phyloP scores from a whole-genome alignment of 441 rosid genomes.

The Gossypium schwendimanii region DNA sequence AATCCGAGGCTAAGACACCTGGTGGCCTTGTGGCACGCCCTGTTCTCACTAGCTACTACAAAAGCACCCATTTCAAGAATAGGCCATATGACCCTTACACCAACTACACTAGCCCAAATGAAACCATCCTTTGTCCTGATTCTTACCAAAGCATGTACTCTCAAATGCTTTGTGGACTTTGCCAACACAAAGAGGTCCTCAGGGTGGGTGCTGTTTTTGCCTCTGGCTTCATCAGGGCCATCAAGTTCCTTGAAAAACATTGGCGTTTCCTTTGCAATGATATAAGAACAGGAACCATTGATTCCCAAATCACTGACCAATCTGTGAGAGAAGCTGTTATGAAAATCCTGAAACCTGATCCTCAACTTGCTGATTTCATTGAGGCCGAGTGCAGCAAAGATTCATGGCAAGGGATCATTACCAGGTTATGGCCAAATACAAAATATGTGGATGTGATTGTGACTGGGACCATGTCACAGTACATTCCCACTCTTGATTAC shows the following conservation, averaged over 20 bases:
- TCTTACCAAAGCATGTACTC: slow-evolving; percentile 96
- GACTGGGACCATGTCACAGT: slow-evolving; percentile 76
- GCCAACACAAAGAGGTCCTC: slow-evolving; percentile 71
- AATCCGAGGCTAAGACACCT: slow-evolving; percentile 83
- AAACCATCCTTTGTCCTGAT: slow-evolving; percentile 86
- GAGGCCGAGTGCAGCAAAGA: slow-evolving; percentile 47
- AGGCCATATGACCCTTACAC: slow-evolving; percentile 86
- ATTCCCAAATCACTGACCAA: slow-evolving; percentile 58
- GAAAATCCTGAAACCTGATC: slow-evolving; percentile 70
- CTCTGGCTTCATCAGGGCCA: slow-evolving; percentile 92
- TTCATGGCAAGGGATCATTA: slow-evolving; percentile 90
- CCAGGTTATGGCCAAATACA: slow-evolving; percentile 88
- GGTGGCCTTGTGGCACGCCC: slow-evolving; percentile 87
- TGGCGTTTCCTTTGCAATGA: slow-evolving; percentile 59
- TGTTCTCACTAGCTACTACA: slow-evolving; percentile 86
- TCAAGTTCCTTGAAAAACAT: slow-evolving; percentile 75
- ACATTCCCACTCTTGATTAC: slow-evolving; percentile 61
- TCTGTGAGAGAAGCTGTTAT: slow-evolving; percentile 63
- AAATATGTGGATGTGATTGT: slow-evolving; percentile 84
- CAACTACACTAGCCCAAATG: slow-evolving; percentile 94
- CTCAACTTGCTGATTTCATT: slow-evolving; percentile 68
- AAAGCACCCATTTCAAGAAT: slow-evolving; percentile 69
- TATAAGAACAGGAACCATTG: slow-evolving; percentile 55
- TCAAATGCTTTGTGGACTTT: slow-evolving; percentile 90
- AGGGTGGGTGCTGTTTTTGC: slow-evolving; percentile 97